A percentile compares a stretch with the other conserved stretches of the same genome.
These are phyloP conservation scores for Roridomyces roridus DNA, from an alignment of 768 basidiomycete genomes.

Conservation along the genomic window DNA sequence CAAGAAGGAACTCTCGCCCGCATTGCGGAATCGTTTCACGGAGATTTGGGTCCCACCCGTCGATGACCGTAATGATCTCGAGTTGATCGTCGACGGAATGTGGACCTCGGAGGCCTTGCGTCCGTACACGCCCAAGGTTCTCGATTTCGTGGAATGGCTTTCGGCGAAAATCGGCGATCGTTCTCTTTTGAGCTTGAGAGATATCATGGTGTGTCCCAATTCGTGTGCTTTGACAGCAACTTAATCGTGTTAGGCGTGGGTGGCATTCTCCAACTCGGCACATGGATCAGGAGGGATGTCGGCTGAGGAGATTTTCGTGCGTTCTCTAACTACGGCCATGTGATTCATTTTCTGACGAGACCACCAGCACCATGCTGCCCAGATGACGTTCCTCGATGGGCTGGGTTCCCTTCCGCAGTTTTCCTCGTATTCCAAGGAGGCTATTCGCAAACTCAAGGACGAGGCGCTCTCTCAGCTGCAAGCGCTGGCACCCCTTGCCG, in stretches of 20 bases:
- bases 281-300: conserved; percentile 45
- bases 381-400: conserved; percentile 93
- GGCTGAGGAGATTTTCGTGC: conserved; percentile 68
- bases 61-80: conserved; percentile 72
- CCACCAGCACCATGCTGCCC: conserved; percentile 85
- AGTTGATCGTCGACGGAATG: conserved; percentile 73
- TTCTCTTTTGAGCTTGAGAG: conserved; percentile 79
- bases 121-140: conserved; percentile 61
- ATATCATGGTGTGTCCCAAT: conserved; percentile 73
- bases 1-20: conserved; percentile 98
- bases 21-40: conserved; percentile 95
- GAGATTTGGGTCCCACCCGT: conserved; percentile 98
- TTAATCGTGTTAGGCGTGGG: conserved; percentile 75
- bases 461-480: conserved; percentile 63
- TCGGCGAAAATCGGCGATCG: conserved; percentile 62
- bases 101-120: conserved; percentile 67
- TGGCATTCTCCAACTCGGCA: conserved; percentile 79
- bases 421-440: conserved; percentile 63
- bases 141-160: conserved; percentile 88
- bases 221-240: neutral
- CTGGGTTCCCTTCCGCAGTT: conserved; percentile 80
- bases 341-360: conserved; percentile 13
- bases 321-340: conserved; percentile 2
- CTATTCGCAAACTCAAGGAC: conserved; percentile 64
- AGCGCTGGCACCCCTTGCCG: conserved; percentile 56